A percentile compares a stretch with the other conserved stretches of the same genome.
Evolutionary conservation across 225 moss, liverwort and hornwort species (phyloP).

Genomic region (Polytrichum formosum): DNA sequence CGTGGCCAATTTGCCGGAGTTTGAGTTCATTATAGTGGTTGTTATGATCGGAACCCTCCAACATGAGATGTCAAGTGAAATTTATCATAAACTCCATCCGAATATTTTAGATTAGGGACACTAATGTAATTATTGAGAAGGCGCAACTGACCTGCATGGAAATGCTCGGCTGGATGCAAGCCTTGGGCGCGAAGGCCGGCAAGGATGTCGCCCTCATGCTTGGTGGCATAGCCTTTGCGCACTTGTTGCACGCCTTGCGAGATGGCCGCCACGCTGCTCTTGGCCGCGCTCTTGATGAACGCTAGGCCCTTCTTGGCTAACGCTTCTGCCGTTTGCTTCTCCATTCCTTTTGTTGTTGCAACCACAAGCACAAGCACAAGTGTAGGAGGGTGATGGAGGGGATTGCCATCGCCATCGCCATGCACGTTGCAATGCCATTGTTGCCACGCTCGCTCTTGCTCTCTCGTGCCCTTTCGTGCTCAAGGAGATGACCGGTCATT

Average conservation of each 20-base stretch:
- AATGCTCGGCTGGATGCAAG: conserved; percentile 42
- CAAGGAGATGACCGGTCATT: no score
- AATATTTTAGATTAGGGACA: no score
- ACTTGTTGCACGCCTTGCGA: conserved; percentile 50
- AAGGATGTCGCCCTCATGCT: conserved; percentile 73
- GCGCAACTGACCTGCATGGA: conserved; percentile 26
- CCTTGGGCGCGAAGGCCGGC: conserved; percentile 45
- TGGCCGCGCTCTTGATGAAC: conserved; percentile 74
- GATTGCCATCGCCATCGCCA: background rate
- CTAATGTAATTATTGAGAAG: no score
- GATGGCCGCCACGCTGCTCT: conserved; percentile 59
- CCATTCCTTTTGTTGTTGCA: conserved; percentile 8
- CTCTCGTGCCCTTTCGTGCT: no score
- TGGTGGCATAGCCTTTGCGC: conserved; percentile 68
- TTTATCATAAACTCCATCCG: no score
- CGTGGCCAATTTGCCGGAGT: no score
- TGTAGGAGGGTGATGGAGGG: background rate
- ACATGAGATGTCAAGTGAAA: no score
- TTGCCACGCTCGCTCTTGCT: background rate
- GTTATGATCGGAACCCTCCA: no score
- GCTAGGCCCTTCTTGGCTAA: conserved; percentile 65
- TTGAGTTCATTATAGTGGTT: no score
- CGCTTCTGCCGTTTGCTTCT: conserved; percentile 36
- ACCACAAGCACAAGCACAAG: no score
- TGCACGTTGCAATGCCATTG: background rate